Conservation (phyloP, 495 filamentous ascomycete genomes). For the Penicillium malachiteum region DNA sequence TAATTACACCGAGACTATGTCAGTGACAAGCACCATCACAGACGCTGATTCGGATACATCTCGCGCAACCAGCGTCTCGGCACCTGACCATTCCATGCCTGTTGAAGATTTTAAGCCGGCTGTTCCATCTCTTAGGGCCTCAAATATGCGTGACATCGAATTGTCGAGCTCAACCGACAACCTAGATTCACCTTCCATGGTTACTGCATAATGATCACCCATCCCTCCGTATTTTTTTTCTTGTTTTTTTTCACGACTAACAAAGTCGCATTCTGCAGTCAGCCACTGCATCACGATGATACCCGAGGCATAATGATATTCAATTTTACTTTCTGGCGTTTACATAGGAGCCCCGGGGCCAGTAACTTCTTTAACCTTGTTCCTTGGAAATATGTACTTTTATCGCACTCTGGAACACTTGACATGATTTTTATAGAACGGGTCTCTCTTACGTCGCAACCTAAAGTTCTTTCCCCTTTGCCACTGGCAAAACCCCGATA, state of each 20-base stretch:
- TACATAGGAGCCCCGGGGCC: too few relatives aligned
- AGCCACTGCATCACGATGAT: constrained; percentile 24
- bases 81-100: constrained; percentile 15
- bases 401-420: too few relatives aligned
- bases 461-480: too few relatives aligned
- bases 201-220: constrained; percentile 12
- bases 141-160: not conserved
- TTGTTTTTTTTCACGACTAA: not conserved
- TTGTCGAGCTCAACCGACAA: not conserved
- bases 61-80: constrained; percentile 36
- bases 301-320: constrained; percentile 19
- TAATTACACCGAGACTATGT: constrained; percentile 30
- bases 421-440: too few relatives aligned
- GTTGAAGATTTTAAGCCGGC: constrained; percentile 7
- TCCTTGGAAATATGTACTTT: too few relatives aligned
- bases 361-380: too few relatives aligned
- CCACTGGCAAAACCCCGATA: too few relatives aligned
- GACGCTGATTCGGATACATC: constrained; percentile 33
- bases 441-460: too few relatives aligned
- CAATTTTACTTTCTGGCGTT: constrained; percentile 19
- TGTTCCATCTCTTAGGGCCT: not conserved
- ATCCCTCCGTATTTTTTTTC: not conserved
- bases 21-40: constrained; percentile 29
- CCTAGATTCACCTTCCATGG: not conserved
- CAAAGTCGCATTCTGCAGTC: constrained; percentile 4